Conservation (phyloP, 495 filamentous ascomycete species). For the Symbiotaphrina buchneri region DNA sequence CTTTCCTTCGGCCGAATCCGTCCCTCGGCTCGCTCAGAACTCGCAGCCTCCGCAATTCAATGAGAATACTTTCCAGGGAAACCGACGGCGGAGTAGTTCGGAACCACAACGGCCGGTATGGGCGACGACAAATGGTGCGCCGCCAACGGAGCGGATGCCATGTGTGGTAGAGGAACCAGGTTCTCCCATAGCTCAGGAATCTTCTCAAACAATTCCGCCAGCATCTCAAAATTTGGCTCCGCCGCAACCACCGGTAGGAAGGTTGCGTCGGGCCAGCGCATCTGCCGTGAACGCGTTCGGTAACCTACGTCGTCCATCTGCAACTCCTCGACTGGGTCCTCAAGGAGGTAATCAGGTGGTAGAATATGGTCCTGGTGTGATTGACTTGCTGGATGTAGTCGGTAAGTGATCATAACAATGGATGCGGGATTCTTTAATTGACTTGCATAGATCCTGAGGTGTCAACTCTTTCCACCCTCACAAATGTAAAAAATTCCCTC, state of each 20-base stretch:
- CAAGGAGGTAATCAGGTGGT: neutral
- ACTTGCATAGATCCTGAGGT: constrained; percentile 41
- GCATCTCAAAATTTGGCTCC: neutral
- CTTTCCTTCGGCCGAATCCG: neutral
- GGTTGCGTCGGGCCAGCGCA: neutral
- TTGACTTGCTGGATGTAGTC: constrained; percentile 49
- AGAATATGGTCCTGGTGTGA: constrained; percentile 32
- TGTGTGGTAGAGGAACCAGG: neutral
- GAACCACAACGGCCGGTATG: neutral
- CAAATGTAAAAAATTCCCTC: constrained; percentile 60
- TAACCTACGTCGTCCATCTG: too few relatives aligned
- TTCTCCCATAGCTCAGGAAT: neutral
- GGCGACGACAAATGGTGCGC: neutral
- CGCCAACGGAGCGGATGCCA: neutral
- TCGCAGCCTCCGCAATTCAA: neutral
- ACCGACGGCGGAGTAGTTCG: neutral
- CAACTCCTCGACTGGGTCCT: neutral
- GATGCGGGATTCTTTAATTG: neutral
- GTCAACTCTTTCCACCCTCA: constrained; percentile 47
- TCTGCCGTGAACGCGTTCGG: neutral
- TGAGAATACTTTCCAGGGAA: neutral
- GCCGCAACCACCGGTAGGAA: neutral
- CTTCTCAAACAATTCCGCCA: neutral
- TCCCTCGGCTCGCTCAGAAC: neutral
- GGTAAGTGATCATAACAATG: too few relatives aligned